Evolutionary conservation across 768 basidiomycete genomes (phyloP).

Genomic region (Termitomyces sp.): DNA sequence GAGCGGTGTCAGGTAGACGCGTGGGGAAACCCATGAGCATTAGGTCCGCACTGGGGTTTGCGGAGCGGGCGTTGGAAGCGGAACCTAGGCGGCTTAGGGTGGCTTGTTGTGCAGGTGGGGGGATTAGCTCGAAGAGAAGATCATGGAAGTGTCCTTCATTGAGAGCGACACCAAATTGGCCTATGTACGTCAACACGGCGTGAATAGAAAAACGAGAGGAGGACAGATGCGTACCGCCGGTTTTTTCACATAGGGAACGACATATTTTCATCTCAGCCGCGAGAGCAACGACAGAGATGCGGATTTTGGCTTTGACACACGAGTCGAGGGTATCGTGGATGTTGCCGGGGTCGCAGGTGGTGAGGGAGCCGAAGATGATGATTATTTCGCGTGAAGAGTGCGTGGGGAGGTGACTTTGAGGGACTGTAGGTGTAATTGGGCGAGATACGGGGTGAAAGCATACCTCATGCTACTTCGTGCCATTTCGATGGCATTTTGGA

Average conservation of each 20-base stretch:
- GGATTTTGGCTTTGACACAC: conserved; percentile 78
- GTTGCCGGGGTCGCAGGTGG: conserved; percentile 95
- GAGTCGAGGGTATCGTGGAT: conserved; percentile 92
- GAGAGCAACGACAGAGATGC: conserved; percentile 89
- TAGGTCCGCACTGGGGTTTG: conserved; percentile 75
- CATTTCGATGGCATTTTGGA: conserved; percentile 98
- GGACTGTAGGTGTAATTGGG: not conserved
- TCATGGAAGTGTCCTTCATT: conserved; percentile 98
- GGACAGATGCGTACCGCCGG: conserved; percentile 61
- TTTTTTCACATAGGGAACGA: conserved; percentile 84
- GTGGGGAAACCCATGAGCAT: conserved; percentile 99
- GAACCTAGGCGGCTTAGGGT: conserved; percentile 40
- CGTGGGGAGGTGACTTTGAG: conserved; percentile 85
- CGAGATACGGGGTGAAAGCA: conserved; percentile 4
- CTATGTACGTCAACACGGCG: conserved; percentile 27
- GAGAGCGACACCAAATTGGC: conserved; percentile 93
- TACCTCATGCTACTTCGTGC: conserved; percentile 91
- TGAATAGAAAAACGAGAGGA: conserved; percentile 1
- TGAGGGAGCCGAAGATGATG: conserved; percentile 91
- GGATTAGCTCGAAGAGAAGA: conserved; percentile 90
- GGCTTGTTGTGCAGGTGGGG: conserved; percentile 83
- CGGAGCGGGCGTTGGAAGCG: conserved; percentile 32
- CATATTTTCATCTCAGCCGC: conserved; percentile 99
- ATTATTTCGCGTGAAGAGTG: conserved; percentile 96
- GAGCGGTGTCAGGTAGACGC: conserved; percentile 77